Base-by-base conservation (phyloP, 495 filamentous ascomycete species). In the Peziza echinospora region DNA sequence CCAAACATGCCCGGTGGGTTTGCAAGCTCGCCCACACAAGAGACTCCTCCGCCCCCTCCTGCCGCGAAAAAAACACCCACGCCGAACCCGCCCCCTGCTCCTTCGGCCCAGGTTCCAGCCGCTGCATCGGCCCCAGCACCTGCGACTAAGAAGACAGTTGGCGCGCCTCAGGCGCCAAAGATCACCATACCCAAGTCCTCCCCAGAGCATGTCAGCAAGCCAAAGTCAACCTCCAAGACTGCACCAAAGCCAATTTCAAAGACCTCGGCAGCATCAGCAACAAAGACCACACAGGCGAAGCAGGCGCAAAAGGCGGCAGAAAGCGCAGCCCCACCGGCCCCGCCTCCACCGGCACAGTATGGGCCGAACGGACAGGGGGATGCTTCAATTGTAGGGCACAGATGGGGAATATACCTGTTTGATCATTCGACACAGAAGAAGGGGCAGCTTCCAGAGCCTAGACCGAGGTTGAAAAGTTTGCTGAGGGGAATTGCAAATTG, bases 401-500 rank as follows among this genome's bases (percentile, higher is more conserved):
- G 45, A 9, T 59, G 56, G 57, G 57, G 53, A 22, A 49, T 26
- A 24, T 26, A 56, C 21, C 28, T 59, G 46, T 53, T 59, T 16
- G 55, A 54, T 10, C 44, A 47, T 19, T 42, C 46, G 17, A 46
- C 28, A 4, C 49, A 49, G 9, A 46, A 45, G 23, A 55, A 59
- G 34, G 30, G 30, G 30, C 13, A 17, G 13, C 19, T 37, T 11
- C 56, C 56, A 5, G 28, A 47, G 5, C 72, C 83, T 6, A 89
- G 80, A 0, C 57, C 66, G 37, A 70, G 80, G 49, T 65, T 85
- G 17, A 72, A 75, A 0, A 70, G 81, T 50, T 77, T 93, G 37
- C 63, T 93, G 47, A 67, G 77, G 24, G 83, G 80, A 1, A 63
- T 93, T 47, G 86, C 84, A 16, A 67, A 77, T 26, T 79, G 86